Conservation (phyloP, 2,329 filamentous ascomycete genomes). For the Ilyonectria mors-panacis region DNA sequence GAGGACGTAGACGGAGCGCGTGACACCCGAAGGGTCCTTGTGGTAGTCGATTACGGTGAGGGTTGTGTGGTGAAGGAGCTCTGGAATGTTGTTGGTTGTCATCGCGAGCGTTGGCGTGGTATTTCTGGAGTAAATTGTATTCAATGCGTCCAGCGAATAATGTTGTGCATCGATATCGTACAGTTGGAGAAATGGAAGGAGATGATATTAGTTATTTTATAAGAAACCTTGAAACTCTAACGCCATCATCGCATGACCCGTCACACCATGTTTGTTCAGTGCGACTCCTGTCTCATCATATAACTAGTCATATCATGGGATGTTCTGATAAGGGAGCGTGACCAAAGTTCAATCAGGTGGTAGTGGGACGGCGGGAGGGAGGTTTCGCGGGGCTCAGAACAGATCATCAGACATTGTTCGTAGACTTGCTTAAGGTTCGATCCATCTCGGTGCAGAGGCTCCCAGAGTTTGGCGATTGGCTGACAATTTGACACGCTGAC, state of each 20-base stretch:
- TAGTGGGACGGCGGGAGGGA: neutral
- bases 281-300: neutral
- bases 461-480: too few relatives aligned
- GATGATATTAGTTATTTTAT: neutral
- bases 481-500: too few relatives aligned
- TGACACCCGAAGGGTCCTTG: constrained; percentile 46
- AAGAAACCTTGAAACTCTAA: neutral
- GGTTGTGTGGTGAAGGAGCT: constrained; percentile 56
- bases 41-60: constrained; percentile 53
- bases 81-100: constrained; percentile 18
- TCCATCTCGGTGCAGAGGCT: too few relatives aligned
- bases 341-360: neutral
- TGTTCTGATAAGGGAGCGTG: neutral
- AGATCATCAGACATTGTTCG: too few relatives aligned
- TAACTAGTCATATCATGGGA: neutral
- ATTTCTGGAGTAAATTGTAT: neutral
- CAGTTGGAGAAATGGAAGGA: neutral
- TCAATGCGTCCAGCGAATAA: neutral
- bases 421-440: too few relatives aligned
- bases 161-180: neutral
- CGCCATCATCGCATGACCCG: neutral
- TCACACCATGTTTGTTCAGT: neutral
- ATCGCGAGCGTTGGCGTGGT: neutral
- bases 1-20: constrained; percentile 53
- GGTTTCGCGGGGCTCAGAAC: neutral